Evolutionary conservation across 495 filamentous ascomycete genomes (phyloP), one percentile per base, ranked within the genome.

Genomic region (Hamigera avellanea): DNA sequence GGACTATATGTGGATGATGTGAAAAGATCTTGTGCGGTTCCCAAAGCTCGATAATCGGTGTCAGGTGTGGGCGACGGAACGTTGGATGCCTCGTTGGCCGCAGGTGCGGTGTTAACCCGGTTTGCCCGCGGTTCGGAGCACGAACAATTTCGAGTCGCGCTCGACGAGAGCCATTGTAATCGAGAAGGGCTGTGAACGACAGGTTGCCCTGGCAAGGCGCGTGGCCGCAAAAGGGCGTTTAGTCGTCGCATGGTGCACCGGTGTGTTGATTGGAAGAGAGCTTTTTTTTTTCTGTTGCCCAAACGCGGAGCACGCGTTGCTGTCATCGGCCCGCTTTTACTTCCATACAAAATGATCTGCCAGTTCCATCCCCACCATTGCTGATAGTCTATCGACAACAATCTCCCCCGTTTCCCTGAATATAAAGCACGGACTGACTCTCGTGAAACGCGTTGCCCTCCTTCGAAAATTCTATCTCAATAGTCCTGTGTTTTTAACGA

Each of bases 1-100:
- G 88, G 86, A 44, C 82, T 88, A 55, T 86, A 84, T 31, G 69
- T 46, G 8, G 85, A 85, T 0, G 75, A 82, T 14, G 75, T 83
- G 52, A 89, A 91, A 7, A 95, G 73, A 30, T 81, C 74, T 37
- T 89, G 86, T 14, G 70, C 62, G 18, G 75, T 61, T 33, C 75
- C 82, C 27, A 93, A 59, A 26, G 72, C 61, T 42, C 86, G 79
- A 56, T 94, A 86, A 45, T 93, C 70, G 33, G 54, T 54, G 1
- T 58, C 38, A 30, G 64, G 54, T 25, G 49, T 26, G 25, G 40
- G 35, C 14, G 56, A 36, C 39, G 50, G 17, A 41, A 10, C 27
- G 28, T 49, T 45, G 21, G 37, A 31, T 21, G 28, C 45, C 35
- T 27, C 42, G 26, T 44, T 53, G 39, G 39, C 13, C 45, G 17